Percentiles rank a stretch among this genome's conserved stretches.
Evolutionary conservation across 495 filamentous ascomycete species (phyloP).

Genomic region (Trichoderma virens): DNA sequence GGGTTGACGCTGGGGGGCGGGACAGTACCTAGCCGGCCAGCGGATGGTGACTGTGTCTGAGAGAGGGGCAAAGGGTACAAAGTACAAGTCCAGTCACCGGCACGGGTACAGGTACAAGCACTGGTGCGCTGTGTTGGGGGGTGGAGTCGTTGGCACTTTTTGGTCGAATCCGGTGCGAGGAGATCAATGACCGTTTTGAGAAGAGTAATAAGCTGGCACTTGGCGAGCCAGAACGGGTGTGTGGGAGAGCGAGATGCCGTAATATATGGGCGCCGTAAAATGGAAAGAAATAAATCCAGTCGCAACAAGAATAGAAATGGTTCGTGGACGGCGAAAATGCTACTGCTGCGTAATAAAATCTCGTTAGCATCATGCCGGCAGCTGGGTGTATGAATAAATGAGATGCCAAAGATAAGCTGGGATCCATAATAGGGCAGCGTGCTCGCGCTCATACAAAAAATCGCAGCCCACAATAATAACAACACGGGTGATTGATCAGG

Average conservation of each 20-base stretch:
- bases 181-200: background rate
- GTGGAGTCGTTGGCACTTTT: background rate
- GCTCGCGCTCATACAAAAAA: background rate
- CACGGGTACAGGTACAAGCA: background rate
- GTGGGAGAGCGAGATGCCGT: background rate
- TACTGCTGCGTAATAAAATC: background rate
- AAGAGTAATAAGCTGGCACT: background rate
- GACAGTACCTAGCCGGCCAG: background rate
- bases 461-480: background rate
- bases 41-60: background rate
- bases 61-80: background rate
- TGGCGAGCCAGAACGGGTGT: background rate
- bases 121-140: background rate
- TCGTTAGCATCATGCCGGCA: slow-evolving; percentile 5
- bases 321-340: background rate
- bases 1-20: background rate
- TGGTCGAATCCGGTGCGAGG: background rate
- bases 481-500: slow-evolving; percentile 4
- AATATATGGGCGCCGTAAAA: background rate
- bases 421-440: slow-evolving; percentile 4
- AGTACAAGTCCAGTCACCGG: background rate
- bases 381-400: background rate
- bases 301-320: too few relatives aligned
- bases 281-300: background rate
- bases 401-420: background rate